Evolutionary conservation across 2,329 filamentous ascomycete genomes (phyloP).

Genomic region (Mycosphaerella sp.): DNA sequence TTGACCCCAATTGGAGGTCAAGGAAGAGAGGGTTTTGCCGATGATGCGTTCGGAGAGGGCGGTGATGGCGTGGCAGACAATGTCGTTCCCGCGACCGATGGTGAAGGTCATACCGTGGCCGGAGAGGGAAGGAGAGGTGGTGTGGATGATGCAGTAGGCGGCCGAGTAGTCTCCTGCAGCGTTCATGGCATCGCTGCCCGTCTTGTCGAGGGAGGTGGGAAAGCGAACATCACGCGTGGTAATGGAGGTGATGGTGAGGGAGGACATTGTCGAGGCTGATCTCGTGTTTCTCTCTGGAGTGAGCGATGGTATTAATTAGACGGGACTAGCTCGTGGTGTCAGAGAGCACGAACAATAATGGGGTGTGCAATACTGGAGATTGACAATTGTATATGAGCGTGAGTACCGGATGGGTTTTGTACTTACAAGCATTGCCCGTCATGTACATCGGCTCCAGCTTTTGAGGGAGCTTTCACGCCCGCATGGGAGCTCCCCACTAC

Average conservation of each 20-base stretch:
- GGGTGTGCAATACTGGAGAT: no score
- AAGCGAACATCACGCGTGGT: slow-evolving; percentile 47
- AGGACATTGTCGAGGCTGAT: no score
- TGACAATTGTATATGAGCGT: no score
- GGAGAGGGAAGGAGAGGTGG: slow-evolving; percentile 53
- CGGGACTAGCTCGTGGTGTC: no score
- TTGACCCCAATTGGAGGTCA: slow-evolving; percentile 74
- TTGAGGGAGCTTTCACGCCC: no score
- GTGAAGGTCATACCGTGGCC: slow-evolving; percentile 82
- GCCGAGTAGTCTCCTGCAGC: slow-evolving; percentile 86
- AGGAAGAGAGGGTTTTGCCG: slow-evolving; percentile 66
- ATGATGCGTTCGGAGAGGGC: slow-evolving; percentile 70
- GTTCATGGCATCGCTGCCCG: slow-evolving; percentile 97
- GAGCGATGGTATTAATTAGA: no score
- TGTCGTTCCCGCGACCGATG: slow-evolving; percentile 84
- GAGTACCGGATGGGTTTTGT: no score
- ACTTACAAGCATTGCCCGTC: no score
- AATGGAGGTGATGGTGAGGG: slow-evolving; percentile 39
- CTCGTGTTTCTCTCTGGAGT: no score
- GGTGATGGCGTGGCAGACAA: slow-evolving; percentile 78
- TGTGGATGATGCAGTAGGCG: slow-evolving; percentile 88
- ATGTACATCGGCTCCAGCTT: no score
- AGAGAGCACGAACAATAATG: no score
- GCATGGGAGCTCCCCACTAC: no score
- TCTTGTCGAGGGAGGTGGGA: slow-evolving; percentile 85